Evolutionary conservation across 2,329 filamentous ascomycete species (phyloP), one percentile per base, ranked within the genome.

Genomic region (Sporothrix inflata): DNA sequence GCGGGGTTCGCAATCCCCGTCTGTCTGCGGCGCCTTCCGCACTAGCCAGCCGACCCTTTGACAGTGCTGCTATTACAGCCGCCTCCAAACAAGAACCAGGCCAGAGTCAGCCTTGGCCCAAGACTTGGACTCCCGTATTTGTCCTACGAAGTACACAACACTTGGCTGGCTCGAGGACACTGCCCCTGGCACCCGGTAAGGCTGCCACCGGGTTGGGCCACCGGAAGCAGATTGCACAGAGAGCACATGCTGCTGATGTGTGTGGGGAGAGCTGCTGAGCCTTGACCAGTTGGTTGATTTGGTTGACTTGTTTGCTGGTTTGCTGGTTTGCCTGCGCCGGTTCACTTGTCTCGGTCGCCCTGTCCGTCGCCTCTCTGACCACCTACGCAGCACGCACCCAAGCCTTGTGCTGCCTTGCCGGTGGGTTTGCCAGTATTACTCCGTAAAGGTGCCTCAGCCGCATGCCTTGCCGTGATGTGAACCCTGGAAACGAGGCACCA

Each of bases 351-450:
- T 63, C 57, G 57, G 57, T 61, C 34, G 57, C 57, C 57, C 34
- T 24, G 34, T 42, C 57, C 57, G 57, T 61, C 55, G n/a, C n/a
- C n/a, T n/a, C n/a, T n/a, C n/a, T n/a, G n/a, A n/a, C n/a, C n/a
- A n/a, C n/a, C n/a, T n/a, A n/a, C n/a, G n/a, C n/a, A n/a, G n/a
- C 45, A 47, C 14, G 12, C 45, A 45, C 45, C 19, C 57, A 61
- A 42, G 57, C n/a, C 60, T 63, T 42, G 60, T 63, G 60, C 60
- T 63, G 60, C 60, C 60, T 63, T 63, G 60, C 38, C n/a, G 38
- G 60, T 16, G 60, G 60, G 3, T 38, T 60, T 16, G n/a, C n/a
- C n/a, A n/a, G n/a, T n/a, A n/a, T n/a, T n/a, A n/a, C n/a, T n/a
- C n/a, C n/a, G n/a, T n/a, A n/a, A n/a, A n/a, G n/a, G n/a, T n/a